phyloP scores from a whole-genome alignment of 805 yeast species.

The Nakazawaea ambrosiae region DNA sequence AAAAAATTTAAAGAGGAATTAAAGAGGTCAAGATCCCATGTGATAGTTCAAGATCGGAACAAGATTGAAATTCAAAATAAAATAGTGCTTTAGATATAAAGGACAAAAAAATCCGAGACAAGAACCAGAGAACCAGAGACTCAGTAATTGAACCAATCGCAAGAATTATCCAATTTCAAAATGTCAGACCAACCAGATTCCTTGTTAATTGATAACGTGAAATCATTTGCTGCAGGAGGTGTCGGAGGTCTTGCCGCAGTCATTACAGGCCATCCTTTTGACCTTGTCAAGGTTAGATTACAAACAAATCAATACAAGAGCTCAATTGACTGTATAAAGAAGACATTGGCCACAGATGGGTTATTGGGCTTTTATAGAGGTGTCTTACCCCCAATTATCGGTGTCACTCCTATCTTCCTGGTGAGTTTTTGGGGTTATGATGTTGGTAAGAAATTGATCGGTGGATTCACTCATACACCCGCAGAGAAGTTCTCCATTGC shows the following conservation, averaged over 20 bases:
- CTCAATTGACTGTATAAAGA: conserved; percentile 59
- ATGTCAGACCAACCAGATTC: conserved; percentile 38
- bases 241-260: conserved; percentile 97
- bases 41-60: no score
- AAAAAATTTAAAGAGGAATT: no score
- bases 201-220: conserved; percentile 64
- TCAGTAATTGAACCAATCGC: no score
- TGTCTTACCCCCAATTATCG: conserved; percentile 88
- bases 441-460: conserved; percentile 74
- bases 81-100: no score
- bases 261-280: conserved; percentile 94
- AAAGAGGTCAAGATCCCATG: background rate
- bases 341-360: conserved; percentile 69
- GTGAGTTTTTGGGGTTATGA: conserved; percentile 98
- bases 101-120: no score
- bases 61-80: no score
- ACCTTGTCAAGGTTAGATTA: conserved; percentile 82
- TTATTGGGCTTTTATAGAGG: conserved; percentile 84
- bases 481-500: conserved; percentile 44
- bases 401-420: conserved; percentile 98
- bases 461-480: conserved; percentile 29
- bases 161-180: no score
- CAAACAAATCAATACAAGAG: conserved; percentile 71
- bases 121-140: no score
- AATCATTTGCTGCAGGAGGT: conserved; percentile 89